phyloP scores from a whole-genome alignment of 768 basidiomycete genomes.

The Boletellus emodensis region DNA sequence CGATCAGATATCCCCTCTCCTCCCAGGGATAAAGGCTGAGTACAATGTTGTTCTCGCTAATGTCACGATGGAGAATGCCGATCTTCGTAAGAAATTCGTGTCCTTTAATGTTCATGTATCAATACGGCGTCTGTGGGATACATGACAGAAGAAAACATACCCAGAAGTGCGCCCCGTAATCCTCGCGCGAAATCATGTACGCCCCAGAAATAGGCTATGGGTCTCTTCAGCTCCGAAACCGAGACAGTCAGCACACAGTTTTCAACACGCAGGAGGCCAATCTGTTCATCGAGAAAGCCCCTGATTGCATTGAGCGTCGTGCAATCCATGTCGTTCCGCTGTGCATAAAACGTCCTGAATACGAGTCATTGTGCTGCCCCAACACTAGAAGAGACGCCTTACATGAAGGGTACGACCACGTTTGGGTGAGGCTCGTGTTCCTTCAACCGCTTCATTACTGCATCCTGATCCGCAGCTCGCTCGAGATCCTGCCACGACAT shows the following conservation, averaged over 20 bases:
- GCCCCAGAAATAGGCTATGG: neutral
- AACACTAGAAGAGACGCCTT: neutral
- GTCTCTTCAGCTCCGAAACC: neutral
- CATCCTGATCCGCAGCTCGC: neutral
- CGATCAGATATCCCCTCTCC: slow-evolving; percentile 29
- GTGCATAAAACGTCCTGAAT: neutral
- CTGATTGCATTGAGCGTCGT: neutral
- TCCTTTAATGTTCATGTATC: neutral
- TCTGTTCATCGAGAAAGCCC: neutral
- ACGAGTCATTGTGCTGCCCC: neutral
- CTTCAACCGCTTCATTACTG: neutral
- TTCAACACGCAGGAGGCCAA: neutral
- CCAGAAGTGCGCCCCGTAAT: neutral
- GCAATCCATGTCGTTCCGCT: neutral
- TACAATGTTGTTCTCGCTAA: slow-evolving; percentile 35
- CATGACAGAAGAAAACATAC: neutral
- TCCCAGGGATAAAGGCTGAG: slow-evolving; percentile 13
- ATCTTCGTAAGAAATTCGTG: slow-evolving; percentile 13
- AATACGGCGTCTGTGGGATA: too few species aligned
- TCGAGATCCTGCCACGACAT: neutral
- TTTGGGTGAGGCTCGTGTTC: neutral
- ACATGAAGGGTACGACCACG: neutral
- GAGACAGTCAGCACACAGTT: neutral
- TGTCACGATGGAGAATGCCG: slow-evolving; percentile 31
- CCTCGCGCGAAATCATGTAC: neutral